Evolutionary conservation across 2,329 filamentous ascomycete genomes (phyloP).

Genomic region (Nemania sp.): DNA sequence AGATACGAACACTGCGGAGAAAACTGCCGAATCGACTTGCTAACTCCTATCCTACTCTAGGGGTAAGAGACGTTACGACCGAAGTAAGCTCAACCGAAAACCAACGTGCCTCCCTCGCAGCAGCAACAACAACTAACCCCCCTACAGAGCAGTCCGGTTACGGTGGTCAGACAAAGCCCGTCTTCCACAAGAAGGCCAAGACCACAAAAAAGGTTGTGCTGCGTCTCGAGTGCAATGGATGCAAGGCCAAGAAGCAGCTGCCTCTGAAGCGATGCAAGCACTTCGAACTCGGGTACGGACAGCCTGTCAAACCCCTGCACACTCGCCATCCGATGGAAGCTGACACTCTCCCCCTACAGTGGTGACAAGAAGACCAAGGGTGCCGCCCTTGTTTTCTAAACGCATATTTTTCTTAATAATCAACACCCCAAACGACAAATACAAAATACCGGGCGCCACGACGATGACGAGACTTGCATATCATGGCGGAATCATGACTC

Average conservation of each 20-base stretch:
- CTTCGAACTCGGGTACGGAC: constrained; percentile 99
- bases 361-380: constrained; percentile 99
- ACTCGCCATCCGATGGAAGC: not conserved
- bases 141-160: constrained; percentile 24
- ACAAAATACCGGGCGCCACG: too few relatives aligned
- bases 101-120: too few relatives aligned
- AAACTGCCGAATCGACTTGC: too few relatives aligned
- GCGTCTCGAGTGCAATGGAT: constrained; percentile 94
- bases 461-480: too few relatives aligned
- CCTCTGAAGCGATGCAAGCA: constrained; percentile 99
- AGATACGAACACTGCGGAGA: too few relatives aligned
- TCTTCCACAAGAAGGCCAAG: constrained; percentile 99
- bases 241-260: constrained; percentile 98
- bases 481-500: too few relatives aligned
- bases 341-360: constrained; percentile 62
- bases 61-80: too few relatives aligned
- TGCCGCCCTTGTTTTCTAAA: constrained; percentile 97
- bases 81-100: too few relatives aligned
- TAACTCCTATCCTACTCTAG: too few relatives aligned
- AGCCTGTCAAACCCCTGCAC: constrained; percentile 42
- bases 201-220: constrained; percentile 99
- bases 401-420: too few relatives aligned
- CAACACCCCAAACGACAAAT: too few relatives aligned
- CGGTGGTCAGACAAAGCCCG: constrained; percentile 99
- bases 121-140: too few relatives aligned